Evolutionary conservation across 169 alveolate species (phyloP).

Genomic region (Babesia bigemina): DNA sequence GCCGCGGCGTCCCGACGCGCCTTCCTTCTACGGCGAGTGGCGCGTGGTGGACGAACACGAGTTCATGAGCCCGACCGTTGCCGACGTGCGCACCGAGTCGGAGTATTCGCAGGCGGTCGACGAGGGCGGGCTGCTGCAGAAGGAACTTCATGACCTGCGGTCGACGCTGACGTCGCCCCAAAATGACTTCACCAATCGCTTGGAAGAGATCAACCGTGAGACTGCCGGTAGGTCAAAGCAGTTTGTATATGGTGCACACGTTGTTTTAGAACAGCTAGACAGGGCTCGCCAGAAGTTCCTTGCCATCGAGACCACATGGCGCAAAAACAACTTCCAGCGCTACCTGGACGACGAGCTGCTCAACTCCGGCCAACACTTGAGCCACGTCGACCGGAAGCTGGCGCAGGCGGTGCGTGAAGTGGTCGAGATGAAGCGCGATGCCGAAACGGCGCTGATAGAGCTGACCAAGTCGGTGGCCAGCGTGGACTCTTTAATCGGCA

Average conservation of each 20-base stretch:
- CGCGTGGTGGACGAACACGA: constrained; percentile 56
- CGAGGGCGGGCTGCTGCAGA: constrained; percentile 11
- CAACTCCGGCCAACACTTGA: constrained; percentile 5
- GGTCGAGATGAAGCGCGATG: constrained; percentile 63
- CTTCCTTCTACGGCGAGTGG: constrained; percentile 59
- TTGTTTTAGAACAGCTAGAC: constrained; percentile 44
- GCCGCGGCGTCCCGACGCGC: neutral
- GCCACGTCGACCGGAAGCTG: constrained; percentile 49
- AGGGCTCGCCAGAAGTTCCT: constrained; percentile 41
- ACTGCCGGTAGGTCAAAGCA: constrained; percentile 34
- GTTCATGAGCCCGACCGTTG: constrained; percentile 32
- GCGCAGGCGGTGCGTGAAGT: constrained; percentile 68
- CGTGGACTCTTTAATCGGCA: constrained; percentile 45
- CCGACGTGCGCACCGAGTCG: constrained; percentile 17
- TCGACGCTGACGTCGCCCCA: constrained; percentile 28
- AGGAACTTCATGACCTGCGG: constrained; percentile 29
- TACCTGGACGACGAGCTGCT: constrained; percentile 12
- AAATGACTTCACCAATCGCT: constrained; percentile 20
- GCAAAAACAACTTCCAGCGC: constrained; percentile 24
- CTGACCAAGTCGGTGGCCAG: constrained; percentile 65
- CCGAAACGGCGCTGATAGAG: constrained; percentile 60
- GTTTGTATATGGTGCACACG: neutral
- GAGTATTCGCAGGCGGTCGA: constrained; percentile 19
- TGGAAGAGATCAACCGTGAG: constrained; percentile 54
- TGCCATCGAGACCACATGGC: constrained; percentile 52